phyloP scores from a whole-genome alignment of 2,329 filamentous ascomycete genomes.

The Xylariaceae sp. region DNA sequence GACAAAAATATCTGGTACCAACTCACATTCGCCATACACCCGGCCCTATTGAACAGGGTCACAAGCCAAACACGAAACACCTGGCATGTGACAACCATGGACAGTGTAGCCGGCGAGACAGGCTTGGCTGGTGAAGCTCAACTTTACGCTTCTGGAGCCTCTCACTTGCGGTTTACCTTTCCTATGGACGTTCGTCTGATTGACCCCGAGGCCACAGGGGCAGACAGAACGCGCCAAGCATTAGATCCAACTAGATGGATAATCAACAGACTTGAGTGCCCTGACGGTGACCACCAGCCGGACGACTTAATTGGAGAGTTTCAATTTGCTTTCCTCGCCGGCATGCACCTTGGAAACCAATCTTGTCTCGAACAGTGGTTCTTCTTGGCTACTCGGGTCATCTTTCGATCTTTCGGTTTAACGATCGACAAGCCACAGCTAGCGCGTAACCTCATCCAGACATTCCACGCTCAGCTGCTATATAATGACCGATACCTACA shows the following conservation, averaged over 20 bases:
- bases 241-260: conserved; percentile 55
- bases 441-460: conserved; percentile 54
- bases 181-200: conserved; percentile 39
- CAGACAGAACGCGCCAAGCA: conserved; percentile 41
- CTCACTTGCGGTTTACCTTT: conserved; percentile 39
- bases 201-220: conserved; percentile 35
- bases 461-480: conserved; percentile 61
- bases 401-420: conserved; percentile 59
- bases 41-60: conserved; percentile 54
- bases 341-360: conserved; percentile 63
- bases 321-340: conserved; percentile 65
- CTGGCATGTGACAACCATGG: conserved; percentile 62
- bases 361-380: conserved; percentile 69
- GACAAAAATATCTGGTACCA: conserved; percentile 56
- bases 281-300: conserved; percentile 33
- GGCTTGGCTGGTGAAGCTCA: conserved; percentile 50
- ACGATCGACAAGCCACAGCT: conserved; percentile 52
- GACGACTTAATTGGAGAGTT: conserved; percentile 64
- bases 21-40: conserved; percentile 57
- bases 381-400: conserved; percentile 58
- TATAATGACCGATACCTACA: conserved; percentile 59
- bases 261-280: conserved; percentile 46
- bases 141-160: conserved; percentile 43
- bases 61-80: conserved; percentile 49
- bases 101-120: conserved; percentile 55